Evolutionary conservation across 1,284 basidiomycete genomes (phyloP), one percentile per base, ranked within the genome.

Genomic region (Austroboletus niveus): DNA sequence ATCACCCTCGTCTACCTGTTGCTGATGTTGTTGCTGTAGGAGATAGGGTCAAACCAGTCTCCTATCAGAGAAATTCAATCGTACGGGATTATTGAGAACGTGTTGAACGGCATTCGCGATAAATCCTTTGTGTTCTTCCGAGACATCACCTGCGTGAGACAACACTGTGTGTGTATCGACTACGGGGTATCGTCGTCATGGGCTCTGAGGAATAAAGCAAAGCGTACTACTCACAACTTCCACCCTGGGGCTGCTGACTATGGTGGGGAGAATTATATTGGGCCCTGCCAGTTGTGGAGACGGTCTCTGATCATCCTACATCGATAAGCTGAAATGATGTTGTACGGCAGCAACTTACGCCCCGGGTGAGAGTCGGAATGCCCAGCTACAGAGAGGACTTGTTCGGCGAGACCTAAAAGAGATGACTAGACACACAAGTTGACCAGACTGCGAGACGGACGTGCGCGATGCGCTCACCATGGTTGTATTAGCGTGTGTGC

Each of bases 371-470:
- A 56, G 46, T 57, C 42, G 10, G 69, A 86, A 83, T 22, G 20
- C 9, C 11, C 39, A 40, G 39, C 84, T 3, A 39, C 14, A 34
- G 56, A 54, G 45, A 68, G 27, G 14, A 39, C 82, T 65, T 88
- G 65, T 70, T 89, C 85, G 14, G 85, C 87, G 57, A 90, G 64
- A 57, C 79, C 80, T 38, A 88, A 75, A 56, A 89, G 78, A 52
- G 63, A 74, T 52, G 88, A 84, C 87, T 87, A 24, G 22, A 43
- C 45, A 31, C 5, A 31, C 32, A 27, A 15, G 34, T 66, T 41
- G 52, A 42, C n/a, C 1, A 24, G 38, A 8, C 5, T 3, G 45
- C 12, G 7, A 38, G 22, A 29, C 4, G 17, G 14, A 27, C 1
- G 32, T 30, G 8, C 2, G 35, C 11, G 20, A 22, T 34, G 15